These are phyloP conservation scores for Trichoderma semiorbis DNA, from an alignment of 2,329 filamentous ascomycete genomes.

Conservation along the genomic window DNA sequence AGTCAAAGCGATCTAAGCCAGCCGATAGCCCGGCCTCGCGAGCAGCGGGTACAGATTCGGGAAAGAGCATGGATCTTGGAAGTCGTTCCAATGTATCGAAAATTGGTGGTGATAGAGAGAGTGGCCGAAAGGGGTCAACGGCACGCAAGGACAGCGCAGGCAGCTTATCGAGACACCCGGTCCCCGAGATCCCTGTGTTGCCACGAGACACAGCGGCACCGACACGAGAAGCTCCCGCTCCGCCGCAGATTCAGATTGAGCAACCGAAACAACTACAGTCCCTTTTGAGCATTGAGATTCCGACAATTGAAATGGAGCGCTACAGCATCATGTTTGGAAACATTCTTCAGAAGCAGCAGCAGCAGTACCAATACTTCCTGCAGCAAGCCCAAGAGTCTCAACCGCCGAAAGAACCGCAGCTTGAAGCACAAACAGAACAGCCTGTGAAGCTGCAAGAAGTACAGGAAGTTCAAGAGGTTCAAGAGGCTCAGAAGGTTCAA, in stretches of 20 bases:
- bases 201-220: neutral
- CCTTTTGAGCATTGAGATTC: conserved; percentile 74
- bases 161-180: neutral
- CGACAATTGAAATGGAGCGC: conserved; percentile 74
- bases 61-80: neutral
- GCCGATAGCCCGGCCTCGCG: neutral
- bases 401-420: neutral
- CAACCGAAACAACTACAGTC: conserved; percentile 18
- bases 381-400: neutral
- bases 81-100: neutral
- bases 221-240: neutral
- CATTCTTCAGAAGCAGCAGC: conserved; percentile 53
- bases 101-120: neutral
- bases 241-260: neutral
- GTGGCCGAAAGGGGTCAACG: neutral
- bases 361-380: neutral
- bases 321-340: conserved; percentile 93
- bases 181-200: neutral
- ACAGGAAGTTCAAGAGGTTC: neutral
- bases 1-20: conserved; percentile 31
- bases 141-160: neutral
- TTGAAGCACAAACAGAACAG: neutral
- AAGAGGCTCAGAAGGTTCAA: neutral
- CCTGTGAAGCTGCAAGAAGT: neutral
- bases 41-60: neutral